Base-by-base conservation (phyloP, 495 filamentous ascomycete genomes). In the Amphirosellinia nigrospora region DNA sequence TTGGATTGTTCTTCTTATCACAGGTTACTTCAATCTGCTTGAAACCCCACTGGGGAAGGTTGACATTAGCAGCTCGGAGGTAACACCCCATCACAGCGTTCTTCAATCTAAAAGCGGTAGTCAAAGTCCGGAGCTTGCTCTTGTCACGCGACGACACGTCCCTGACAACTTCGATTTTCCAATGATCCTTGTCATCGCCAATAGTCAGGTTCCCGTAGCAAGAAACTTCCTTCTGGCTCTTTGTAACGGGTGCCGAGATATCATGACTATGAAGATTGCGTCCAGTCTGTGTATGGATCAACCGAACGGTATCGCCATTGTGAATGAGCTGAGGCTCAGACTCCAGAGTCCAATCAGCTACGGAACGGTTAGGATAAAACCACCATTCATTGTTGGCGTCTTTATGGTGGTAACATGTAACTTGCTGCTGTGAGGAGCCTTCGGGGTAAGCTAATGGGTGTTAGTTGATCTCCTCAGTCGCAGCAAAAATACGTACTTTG, bases 301-400 rank as follows among this genome's bases (percentile, higher is more conserved):
- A 84, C 66, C 96, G 94, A 73, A 99, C 88, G 52, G 87, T 81
- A 75, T 93, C 87, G 56, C 91, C 90, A 77, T 98, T 89, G 13
- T 87, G 91, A 72, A 97, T 87, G 77, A 89, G 96, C 15, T 56
- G 36, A 50, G 83, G 79, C 56, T 94, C 83, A 39, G 84, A 88
- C 38, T 92, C 89, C 3, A 88, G 79, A 74, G 93, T 86, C 74
- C 89, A 96, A n/a, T 92, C 90, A 4, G 85, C 79, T 41, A 95
- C 86, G 38, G 84, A 73, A 50, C 96, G 91, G 82, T 94, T 96
- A 21, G 96, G 96, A 77, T 97, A 97, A 79, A 99, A 97, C 80
- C 94, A 98, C 96, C 96, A 99, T 81, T 99, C 96, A 75, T 99
- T 99, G 84, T 99, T 99, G 73, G 96, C 89, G 87, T 99, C 96